Conservation (phyloP, 2,329 filamentous ascomycete genomes). For the Talaromyces sp. region DNA sequence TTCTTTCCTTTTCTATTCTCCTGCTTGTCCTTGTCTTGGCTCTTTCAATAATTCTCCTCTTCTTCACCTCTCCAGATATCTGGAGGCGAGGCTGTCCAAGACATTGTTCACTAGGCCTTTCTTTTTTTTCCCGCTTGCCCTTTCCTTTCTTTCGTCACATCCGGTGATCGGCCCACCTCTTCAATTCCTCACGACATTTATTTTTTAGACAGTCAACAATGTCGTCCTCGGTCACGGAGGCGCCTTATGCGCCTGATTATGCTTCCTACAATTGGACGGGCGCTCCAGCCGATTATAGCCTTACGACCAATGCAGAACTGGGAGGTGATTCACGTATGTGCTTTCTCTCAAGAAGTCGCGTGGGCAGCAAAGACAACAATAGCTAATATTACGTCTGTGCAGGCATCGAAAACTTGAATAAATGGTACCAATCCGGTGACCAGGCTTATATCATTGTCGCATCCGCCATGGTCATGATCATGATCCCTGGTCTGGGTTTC, state of each 20-base stretch:
- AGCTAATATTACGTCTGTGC: not conserved
- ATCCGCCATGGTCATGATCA: conserved; percentile 89
- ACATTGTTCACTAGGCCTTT: not conserved
- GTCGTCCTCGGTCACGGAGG: conserved; percentile 25
- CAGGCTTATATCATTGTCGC: conserved; percentile 88
- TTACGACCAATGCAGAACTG: conserved; percentile 51
- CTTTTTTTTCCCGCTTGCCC: conserved; percentile 4
- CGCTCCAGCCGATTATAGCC: conserved; percentile 39
- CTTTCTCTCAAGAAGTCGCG: not conserved
- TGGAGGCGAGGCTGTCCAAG: not conserved
- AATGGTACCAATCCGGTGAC: conserved; percentile 90
- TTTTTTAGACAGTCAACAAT: conserved; percentile 20
- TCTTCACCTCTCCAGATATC: not conserved
- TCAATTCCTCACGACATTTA: not conserved
- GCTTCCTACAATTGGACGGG: conserved; percentile 48
- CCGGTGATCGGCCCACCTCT: not conserved
- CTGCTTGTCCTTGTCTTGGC: not conserved
- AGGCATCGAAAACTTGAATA: conserved; percentile 86
- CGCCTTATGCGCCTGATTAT: conserved; percentile 38
- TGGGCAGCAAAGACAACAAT: not conserved
- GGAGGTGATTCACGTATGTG: conserved; percentile 76
- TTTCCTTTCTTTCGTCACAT: not conserved
- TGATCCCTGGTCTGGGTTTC: conserved; percentile 95
- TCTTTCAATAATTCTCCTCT: not conserved
- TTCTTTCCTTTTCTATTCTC: not conserved